Evolutionary conservation across 495 filamentous ascomycete species (phyloP), one percentile per base, ranked within the genome.

Genomic region (Hypoxylon trugodes): DNA sequence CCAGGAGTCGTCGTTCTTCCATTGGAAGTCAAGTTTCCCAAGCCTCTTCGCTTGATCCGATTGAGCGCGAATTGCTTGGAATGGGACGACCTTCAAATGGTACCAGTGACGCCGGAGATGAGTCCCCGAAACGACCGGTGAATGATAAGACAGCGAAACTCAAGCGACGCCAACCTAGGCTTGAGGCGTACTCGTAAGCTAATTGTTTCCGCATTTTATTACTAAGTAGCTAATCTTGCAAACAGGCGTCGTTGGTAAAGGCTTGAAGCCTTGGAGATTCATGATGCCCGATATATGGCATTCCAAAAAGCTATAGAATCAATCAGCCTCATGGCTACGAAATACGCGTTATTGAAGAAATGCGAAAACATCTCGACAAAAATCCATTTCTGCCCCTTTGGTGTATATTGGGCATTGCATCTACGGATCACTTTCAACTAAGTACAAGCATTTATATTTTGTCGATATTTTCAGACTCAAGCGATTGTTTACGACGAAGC

Each of bases 161-260:
- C 13, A 76, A 73, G 59, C 66, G 70, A 35, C 69, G 69, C 33
- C 72, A 76, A 19, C 76, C 75, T 19, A 69, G 76, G 37, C 59
- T 71, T 26, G 77, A 73, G 18, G 78, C 75, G 33, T 81, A 77
- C 51, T 73, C 71, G 78, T 80, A 65, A 70, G 75, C 66, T 36
- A 1, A 7, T 10, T 6, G 4, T 16, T 28, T 41, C 10, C 5
- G 13, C 16, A 30, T 42, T 24, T 32, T 5, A 22, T 45, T 36
- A n/a, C 57, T 70, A 12, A 70, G 28, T 30, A 9, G n/a, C n/a
- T n/a, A n/a, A n/a, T n/a, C n/a, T n/a, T 25, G 4, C 3, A 54
- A 42, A 25, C 45, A 73, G 70, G 26, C 70, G 70, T 59, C 70
- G 70, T n/a, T 73, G 70, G 70, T 73, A 28, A 65, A n/a, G 26